Evolutionary conservation across 805 yeast species (phyloP).

Genomic region (Zygotorulaspora sp.): DNA sequence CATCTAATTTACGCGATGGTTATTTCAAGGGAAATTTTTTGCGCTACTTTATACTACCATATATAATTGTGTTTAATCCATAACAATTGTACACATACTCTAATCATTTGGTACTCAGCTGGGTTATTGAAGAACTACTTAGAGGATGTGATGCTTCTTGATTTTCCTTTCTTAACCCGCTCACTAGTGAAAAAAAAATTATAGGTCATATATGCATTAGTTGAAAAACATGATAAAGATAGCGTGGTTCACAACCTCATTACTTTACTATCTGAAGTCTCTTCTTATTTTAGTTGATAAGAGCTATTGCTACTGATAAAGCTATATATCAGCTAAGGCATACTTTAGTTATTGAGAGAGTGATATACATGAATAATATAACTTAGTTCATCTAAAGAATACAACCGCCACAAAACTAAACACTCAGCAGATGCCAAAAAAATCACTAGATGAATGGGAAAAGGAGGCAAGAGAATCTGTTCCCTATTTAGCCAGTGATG

Average conservation of each 20-base stretch:
- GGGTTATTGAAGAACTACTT: background rate
- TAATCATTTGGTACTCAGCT: background rate
- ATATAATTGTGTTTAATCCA: slow-evolving; percentile 25
- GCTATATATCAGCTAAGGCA: no score
- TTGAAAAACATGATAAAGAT: no score
- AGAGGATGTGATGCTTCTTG: background rate
- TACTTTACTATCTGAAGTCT: no score
- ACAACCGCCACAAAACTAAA: no score
- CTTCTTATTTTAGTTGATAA: no score
- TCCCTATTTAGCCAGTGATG: slow-evolving; percentile 67
- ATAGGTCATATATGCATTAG: no score
- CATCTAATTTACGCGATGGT: slow-evolving; percentile 57
- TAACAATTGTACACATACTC: slow-evolving; percentile 24
- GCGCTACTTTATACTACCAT: slow-evolving; percentile 17
- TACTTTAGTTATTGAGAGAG: no score
- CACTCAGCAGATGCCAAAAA: slow-evolving; percentile 23
- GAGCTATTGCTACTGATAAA: no score
- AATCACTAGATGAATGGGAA: slow-evolving; percentile 37
- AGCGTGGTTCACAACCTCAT: no score
- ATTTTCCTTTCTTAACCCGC: background rate
- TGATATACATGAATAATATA: no score
- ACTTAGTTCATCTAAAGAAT: no score
- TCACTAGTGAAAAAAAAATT: no score
- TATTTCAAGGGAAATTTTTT: slow-evolving; percentile 17
- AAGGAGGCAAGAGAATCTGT: slow-evolving; percentile 55